phyloP scores from a whole-genome alignment of 78 protist species.

The Planoprotostelium fungivorum region DNA sequence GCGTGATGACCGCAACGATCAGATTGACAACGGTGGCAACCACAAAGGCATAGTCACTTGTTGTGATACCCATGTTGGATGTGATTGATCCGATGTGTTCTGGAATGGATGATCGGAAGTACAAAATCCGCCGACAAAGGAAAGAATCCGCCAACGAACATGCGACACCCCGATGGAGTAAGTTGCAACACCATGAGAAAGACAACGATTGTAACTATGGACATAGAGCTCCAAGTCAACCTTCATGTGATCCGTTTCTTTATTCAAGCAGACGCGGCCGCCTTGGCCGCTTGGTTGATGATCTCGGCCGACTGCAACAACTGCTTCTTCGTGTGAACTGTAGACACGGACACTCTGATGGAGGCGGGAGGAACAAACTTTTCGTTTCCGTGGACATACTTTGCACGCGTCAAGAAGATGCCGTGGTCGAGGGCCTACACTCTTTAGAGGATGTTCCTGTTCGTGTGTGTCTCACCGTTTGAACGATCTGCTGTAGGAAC shows the following conservation, averaged over 20 bases:
- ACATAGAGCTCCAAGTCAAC: no score
- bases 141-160: no score
- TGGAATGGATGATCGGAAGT: no score
- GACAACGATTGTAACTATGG: no score
- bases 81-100: no score
- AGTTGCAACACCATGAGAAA: no score
- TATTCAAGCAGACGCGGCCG: slow-evolving; percentile 6
- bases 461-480: neutral
- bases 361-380: slow-evolving; percentile 56
- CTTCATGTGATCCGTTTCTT: no score
- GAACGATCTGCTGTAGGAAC: slow-evolving; percentile 23
- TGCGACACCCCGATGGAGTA: no score
- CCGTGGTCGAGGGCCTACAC: slow-evolving; percentile 11
- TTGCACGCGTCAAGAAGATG: slow-evolving; percentile 39
- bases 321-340: slow-evolving; percentile 11
- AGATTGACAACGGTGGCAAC: neutral
- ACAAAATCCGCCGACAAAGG: no score
- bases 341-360: slow-evolving; percentile 36
- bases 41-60: neutral
- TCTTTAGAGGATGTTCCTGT: neutral
- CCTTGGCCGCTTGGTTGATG: slow-evolving; percentile 7
- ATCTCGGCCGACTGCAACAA: neutral
- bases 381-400: slow-evolving; percentile 31
- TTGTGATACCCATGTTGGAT: neutral
- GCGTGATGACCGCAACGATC: neutral